A percentile compares a stretch with the other conserved stretches of the same genome.
Conservation (phyloP, 352 stramenopile genomes). For the Phytophthora pluvialis region DNA sequence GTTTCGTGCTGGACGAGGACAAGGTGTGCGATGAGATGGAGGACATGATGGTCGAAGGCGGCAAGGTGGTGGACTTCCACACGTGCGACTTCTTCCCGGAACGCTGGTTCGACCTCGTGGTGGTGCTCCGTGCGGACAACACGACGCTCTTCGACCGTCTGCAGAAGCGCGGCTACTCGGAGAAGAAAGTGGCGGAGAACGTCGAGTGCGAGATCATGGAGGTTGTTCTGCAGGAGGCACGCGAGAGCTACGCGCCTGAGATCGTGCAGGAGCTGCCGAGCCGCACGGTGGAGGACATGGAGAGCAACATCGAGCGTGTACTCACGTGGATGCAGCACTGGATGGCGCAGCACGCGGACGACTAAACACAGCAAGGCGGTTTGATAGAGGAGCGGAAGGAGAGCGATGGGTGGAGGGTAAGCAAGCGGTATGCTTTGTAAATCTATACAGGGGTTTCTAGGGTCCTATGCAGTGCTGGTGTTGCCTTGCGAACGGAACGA, state of each 20-base stretch:
- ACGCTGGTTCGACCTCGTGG: constrained; percentile 96
- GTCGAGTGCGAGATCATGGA: constrained; percentile 99
- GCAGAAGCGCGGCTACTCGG: constrained; percentile 91
- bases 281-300: constrained; percentile 96
- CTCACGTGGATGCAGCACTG: constrained; percentile 94
- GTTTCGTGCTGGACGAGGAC: constrained; percentile 97
- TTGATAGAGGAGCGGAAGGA: constrained; percentile 1
- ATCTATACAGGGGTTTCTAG: constrained; percentile 19
- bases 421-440: constrained; percentile 33
- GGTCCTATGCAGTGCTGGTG: constrained; percentile 3
- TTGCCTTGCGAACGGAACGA: background rate
- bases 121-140: constrained; percentile 93
- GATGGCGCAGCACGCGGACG: constrained; percentile 65
- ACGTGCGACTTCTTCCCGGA: constrained; percentile 98
- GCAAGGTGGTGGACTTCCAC: constrained; percentile 97
- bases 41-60: constrained; percentile 88
- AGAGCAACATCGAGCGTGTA: constrained; percentile 94
- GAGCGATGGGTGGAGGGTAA: background rate
- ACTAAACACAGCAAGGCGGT: constrained; percentile 9
- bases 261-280: constrained; percentile 96
- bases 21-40: constrained; percentile 97
- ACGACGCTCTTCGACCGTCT: constrained; percentile 93
- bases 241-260: constrained; percentile 93
- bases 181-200: constrained; percentile 97
- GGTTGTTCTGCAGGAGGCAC: constrained; percentile 96